Conservation (phyloP, 805 yeast species). For the Lipomyces starkeyi region DNA sequence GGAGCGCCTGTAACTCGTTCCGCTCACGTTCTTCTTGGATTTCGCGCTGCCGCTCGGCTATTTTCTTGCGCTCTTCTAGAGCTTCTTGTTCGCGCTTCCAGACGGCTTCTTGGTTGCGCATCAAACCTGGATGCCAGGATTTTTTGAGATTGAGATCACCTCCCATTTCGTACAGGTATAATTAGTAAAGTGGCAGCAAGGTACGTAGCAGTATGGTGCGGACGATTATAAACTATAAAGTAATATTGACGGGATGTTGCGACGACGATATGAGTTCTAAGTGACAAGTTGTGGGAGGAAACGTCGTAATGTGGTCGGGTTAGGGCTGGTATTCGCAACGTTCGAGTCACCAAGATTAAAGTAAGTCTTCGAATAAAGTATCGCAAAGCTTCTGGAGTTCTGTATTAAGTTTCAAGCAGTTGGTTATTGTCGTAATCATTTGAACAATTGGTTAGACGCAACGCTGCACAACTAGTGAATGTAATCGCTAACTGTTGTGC, state of each 20-base stretch:
- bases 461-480: too few species aligned
- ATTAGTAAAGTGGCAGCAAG: not conserved
- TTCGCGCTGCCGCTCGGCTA: conserved; percentile 68
- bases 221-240: too few species aligned
- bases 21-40: conserved; percentile 65
- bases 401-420: too few species aligned
- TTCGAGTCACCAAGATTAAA: too few species aligned
- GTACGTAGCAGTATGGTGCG: not conserved
- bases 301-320: too few species aligned
- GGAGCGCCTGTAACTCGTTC: conserved; percentile 58
- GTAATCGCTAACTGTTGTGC: too few species aligned
- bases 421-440: too few species aligned
- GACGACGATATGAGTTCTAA: not conserved
- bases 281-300: not conserved
- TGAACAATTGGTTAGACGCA: too few species aligned
- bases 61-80: conserved; percentile 68
- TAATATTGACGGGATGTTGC: not conserved
- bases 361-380: too few species aligned
- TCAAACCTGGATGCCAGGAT: conserved; percentile 93
- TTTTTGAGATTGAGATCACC: conserved; percentile 83
- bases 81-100: conserved; percentile 83
- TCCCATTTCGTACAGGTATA: conserved; percentile 17
- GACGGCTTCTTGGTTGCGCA: conserved; percentile 83
- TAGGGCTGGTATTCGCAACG: too few species aligned
- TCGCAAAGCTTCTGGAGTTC: too few species aligned